Evolutionary conservation across 202 grass and related monocot genomes (phyloP), one percentile per base, ranked within the genome.

Genomic region (Saccharum hybrid): DNA sequence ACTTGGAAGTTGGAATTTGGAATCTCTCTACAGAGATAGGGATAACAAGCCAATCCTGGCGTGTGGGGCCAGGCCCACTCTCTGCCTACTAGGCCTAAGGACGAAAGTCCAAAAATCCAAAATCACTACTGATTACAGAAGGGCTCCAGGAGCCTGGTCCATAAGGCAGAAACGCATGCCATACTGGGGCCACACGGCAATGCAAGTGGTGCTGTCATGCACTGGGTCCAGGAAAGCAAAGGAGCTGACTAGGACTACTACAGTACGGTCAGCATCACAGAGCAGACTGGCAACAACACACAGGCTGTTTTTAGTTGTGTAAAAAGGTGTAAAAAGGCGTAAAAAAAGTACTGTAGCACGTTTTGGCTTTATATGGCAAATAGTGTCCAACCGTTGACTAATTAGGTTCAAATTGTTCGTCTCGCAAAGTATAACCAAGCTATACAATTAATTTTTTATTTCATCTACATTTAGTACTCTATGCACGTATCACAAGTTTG

Each of bases 41-140:
- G 48, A 66, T 68, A 82, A 45, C 59, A 71, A 16, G 42, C 79
- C 81, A 62, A 84, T 49, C 18, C 73, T 82, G 73, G 30, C 45
- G 60, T 39, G 48, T 68, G 86, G 81, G 81, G 46, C n/a, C 75
- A 79, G 68, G 39, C n/a, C 82, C 72, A 86, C 26, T 16, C 52
- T n/a, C 56, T 71, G 28, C 56, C 46, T 77, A 78, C 46, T 78
- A 77, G 88, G 38, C 78, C 57, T 36, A 69, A 72, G 67, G 71
- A 86, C 48, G 72, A 82, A 82, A 70, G 77, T 82, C 72, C 67
- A 88, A 75, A 36, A 88, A 59, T 59, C 46, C 52, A 66, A 72
- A 82, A 62, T 48, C 45, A 34, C 39, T 13, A 34, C 39, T 13
- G 21, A 72, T 66, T 66, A 67, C 11, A 69, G 63, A 76, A 67